These are phyloP conservation scores for Corylus avellana DNA, from an alignment of 306 rosid species.

Conservation along the genomic window DNA sequence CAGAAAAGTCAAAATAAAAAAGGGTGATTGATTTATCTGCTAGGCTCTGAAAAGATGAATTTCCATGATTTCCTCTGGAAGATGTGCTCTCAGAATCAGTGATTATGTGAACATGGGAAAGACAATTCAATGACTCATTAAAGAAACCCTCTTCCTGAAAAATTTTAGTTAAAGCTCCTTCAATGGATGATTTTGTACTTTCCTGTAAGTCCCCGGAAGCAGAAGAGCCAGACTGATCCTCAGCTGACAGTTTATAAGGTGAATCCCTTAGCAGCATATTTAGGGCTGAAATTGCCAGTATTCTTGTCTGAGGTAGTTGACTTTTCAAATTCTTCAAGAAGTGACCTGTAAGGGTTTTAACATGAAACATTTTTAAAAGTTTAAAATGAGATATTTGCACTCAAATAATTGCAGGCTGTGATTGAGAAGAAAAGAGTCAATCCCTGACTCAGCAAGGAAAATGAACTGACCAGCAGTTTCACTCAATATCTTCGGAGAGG, in stretches of 20 bases:
- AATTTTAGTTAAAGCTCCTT: slow-evolving; percentile 76
- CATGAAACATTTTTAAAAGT: slow-evolving; percentile 6
- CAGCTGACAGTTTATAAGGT: slow-evolving; percentile 75
- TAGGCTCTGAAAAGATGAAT: slow-evolving; percentile 85
- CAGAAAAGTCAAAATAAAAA: slow-evolving; percentile 89
- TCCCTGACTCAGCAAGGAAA: slow-evolving; percentile 6
- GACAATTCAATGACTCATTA: slow-evolving; percentile 84
- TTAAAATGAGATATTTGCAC: neutral
- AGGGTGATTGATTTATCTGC: slow-evolving; percentile 96
- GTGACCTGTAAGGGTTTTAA: slow-evolving; percentile 65
- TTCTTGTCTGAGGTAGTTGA: slow-evolving; percentile 98
- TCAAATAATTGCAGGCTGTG: neutral
- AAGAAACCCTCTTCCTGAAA: slow-evolving; percentile 97
- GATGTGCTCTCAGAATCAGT: slow-evolving; percentile 70
- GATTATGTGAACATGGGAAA: slow-evolving; percentile 90
- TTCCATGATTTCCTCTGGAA: slow-evolving; percentile 81
- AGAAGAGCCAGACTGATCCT: slow-evolving; percentile 40
- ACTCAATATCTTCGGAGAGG: slow-evolving; percentile 75
- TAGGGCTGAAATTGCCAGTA: slow-evolving; percentile 93
- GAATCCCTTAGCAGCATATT: slow-evolving; percentile 92
- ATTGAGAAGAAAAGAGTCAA: slow-evolving; percentile 24
- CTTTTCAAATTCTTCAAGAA: slow-evolving; percentile 90
- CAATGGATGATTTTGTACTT: slow-evolving; percentile 75
- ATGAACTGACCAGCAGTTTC: slow-evolving; percentile 84
- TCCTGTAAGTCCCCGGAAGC: slow-evolving; percentile 49